Evolutionary conservation across 192 early-diverging fungal species (phyloP).

Genomic region (Paraglomus brasilianum): DNA sequence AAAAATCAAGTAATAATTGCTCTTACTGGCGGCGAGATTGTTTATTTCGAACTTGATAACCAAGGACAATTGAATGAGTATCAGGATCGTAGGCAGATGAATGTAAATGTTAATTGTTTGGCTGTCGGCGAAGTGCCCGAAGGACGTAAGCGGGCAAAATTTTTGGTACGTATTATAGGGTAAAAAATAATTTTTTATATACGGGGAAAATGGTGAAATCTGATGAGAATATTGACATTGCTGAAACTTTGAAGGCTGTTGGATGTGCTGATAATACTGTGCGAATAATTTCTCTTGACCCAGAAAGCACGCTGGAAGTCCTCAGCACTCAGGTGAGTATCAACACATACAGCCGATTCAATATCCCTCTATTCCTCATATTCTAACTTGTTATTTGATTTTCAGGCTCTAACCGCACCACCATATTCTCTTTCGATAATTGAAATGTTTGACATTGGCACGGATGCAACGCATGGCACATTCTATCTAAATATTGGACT

Average conservation of each 20-base stretch:
- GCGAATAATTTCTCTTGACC: slow-evolving; percentile 81
- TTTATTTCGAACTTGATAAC: slow-evolving; percentile 93
- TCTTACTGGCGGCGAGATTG: slow-evolving; percentile 77
- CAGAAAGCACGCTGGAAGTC: slow-evolving; percentile 72
- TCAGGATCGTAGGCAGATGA: slow-evolving; percentile 73
- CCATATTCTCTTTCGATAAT: slow-evolving; percentile 76
- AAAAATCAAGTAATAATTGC: slow-evolving; percentile 81
- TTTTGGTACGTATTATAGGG: slow-evolving; percentile 43
- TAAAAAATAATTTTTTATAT: not conserved
- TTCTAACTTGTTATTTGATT: not conserved
- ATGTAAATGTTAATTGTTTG: slow-evolving; percentile 68
- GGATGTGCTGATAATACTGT: slow-evolving; percentile 93
- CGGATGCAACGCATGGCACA: slow-evolving; percentile 55
- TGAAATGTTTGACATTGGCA: slow-evolving; percentile 77
- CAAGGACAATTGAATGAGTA: slow-evolving; percentile 82
- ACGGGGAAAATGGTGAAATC: not conserved
- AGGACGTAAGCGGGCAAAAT: slow-evolving; percentile 70
- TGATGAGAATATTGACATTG: not conserved
- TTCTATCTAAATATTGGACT: slow-evolving; percentile 86
- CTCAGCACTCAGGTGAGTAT: slow-evolving; percentile 55
- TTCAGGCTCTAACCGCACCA: slow-evolving; percentile 60
- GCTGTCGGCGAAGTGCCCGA: slow-evolving; percentile 78
- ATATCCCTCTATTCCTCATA: not conserved
- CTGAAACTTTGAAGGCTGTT: slow-evolving; percentile 55
- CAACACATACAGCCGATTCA: not conserved